Conservation (phyloP, 768 basidiomycete species). For the Tylopilus felleus region DNA sequence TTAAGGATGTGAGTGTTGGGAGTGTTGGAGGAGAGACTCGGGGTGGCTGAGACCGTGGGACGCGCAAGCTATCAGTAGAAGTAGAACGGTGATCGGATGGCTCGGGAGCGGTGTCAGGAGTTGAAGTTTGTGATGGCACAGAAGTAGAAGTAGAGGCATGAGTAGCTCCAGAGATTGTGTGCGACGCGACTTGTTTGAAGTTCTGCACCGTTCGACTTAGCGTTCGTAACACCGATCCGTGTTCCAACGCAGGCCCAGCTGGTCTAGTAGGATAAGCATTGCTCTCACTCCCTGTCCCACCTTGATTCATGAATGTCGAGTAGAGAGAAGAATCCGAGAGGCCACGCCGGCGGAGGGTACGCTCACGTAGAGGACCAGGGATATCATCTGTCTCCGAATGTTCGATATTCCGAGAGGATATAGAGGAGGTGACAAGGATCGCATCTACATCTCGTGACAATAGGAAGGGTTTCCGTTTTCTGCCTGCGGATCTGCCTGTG, state of each 20-base stretch:
- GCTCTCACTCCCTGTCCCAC: conserved; percentile 28
- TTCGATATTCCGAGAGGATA: conserved; percentile 22
- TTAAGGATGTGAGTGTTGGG: conserved; percentile 24
- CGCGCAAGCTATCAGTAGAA: conserved; percentile 4
- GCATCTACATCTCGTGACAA: conserved; percentile 76
- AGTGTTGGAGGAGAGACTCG: conserved; percentile 23
- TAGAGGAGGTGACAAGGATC: conserved; percentile 56
- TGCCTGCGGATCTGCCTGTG: conserved; percentile 15
- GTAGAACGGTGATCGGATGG: conserved; percentile 1
- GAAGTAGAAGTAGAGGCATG: conserved; percentile 5
- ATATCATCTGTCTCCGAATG: conserved; percentile 41
- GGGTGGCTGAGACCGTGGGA: conserved; percentile 18
- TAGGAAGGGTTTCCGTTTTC: conserved; percentile 20
- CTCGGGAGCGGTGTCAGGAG: conserved; percentile 3
- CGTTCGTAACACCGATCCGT: conserved; percentile 50
- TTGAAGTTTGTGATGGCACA: conserved; percentile 7
- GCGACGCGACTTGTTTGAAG: conserved; percentile 36
- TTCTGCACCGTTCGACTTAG: conserved; percentile 54
- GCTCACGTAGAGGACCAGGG: conserved; percentile 56
- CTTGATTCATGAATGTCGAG: conserved; percentile 70
- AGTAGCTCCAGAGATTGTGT: conserved; percentile 25
- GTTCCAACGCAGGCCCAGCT: conserved; percentile 35
- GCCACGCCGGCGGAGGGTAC: conserved; percentile 71
- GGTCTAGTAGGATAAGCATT: background rate
- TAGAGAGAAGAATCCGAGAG: conserved; percentile 92